Evolutionary conservation across 1,284 basidiomycete species (phyloP), one percentile per base, ranked within the genome.

Genomic region (Phellopilus nigrolimitatus): DNA sequence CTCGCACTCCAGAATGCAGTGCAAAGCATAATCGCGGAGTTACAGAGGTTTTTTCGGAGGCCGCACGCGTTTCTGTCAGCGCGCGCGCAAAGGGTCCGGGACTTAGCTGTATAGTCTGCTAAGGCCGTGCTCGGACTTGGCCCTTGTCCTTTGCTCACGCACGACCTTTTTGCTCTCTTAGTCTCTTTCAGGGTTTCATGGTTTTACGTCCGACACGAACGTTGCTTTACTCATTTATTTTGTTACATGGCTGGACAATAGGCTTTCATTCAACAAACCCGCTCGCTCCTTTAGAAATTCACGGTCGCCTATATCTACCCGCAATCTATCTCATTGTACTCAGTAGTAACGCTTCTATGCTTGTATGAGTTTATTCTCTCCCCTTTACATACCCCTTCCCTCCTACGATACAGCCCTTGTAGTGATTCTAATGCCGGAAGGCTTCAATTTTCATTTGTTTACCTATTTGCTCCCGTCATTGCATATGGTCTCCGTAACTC

Each of bases 11-110:
- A 94, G 94, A 98, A 73, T 97, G 94, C 66, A 95, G 92, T 57
- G 93, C 95, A 8, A 97, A 95, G 66, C 90, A 94, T 62, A 95
- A 97, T 62, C 80, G 95, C 39, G 95, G 95, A 3, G 93, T 98
- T 7, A 75, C 80, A 22, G 93, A 98, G 65, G 92, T 94, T 4
- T 94, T 98, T 62, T 79, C 88, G 58, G 92, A 95, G 65, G 88
- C 90, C 1, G 91, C 91, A 0, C 78, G 88, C 4, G 89, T 94
- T 3, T 88, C 91, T 6, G 68, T 95, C 41, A 80, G 78, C 49
- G 86, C 87, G 21, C 75, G 81, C 47, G 69, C 86, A 8, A 88
- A 84, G 64, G 84, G 86, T 4, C 69, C 80, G 19, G 74, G 76
- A 17, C 73, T 72, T 49, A 67, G 65, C 34, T 63, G 71, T 28